Evolutionary conservation across 352 stramenopile species (phyloP).

Genomic region (Phytophthora vignae): DNA sequence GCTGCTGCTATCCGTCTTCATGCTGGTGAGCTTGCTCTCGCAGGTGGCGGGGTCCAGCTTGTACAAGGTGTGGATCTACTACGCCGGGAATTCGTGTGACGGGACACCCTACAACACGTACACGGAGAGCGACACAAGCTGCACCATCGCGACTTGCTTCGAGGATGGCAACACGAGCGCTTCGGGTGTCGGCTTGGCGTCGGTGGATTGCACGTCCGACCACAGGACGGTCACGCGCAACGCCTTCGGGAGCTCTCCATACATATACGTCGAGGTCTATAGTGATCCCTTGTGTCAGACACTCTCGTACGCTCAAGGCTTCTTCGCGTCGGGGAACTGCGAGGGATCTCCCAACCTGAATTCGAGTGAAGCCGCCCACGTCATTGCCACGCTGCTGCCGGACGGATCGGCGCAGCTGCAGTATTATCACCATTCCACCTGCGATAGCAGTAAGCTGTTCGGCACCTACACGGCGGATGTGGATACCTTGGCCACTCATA

Average conservation of each 20-base stretch:
- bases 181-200: constrained; percentile 15
- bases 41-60: constrained; percentile 10
- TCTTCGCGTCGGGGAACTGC: constrained; percentile 29
- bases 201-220: constrained; percentile 32
- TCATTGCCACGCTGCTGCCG: constrained; percentile 21
- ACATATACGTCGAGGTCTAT: constrained; percentile 27
- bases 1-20: not conserved
- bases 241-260: constrained; percentile 26
- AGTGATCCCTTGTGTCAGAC: constrained; percentile 16
- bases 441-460: constrained; percentile 5
- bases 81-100: constrained; percentile 21
- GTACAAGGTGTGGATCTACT: constrained; percentile 32
- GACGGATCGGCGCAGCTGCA: constrained; percentile 31
- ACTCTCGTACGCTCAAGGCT: constrained; percentile 22
- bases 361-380: constrained; percentile 18
- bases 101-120: constrained; percentile 37
- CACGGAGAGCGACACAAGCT: constrained; percentile 13
- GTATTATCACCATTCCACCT: constrained; percentile 28
- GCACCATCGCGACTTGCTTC: constrained; percentile 7
- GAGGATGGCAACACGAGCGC: constrained; percentile 22
- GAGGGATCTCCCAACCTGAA: constrained; percentile 33
- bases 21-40: not conserved
- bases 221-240: constrained; percentile 25
- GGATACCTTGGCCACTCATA: constrained; percentile 12
- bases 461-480: constrained; percentile 12